Evolutionary conservation across 257 asterid species (phyloP).

Genomic region (Rehmannia glutinosa): DNA sequence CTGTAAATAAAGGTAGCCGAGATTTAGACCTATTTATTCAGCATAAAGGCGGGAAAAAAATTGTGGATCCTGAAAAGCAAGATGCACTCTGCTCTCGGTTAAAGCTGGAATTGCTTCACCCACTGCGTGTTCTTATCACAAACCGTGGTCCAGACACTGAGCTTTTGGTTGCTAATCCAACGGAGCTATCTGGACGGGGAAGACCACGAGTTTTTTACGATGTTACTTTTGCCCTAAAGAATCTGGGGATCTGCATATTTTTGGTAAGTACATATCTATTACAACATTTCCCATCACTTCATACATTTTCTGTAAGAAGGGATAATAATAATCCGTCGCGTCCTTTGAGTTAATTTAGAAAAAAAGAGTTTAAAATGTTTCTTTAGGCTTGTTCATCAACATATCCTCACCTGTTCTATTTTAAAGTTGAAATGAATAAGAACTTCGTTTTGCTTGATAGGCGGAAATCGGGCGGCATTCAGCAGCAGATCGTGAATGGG

Average conservation of each 20-base stretch:
- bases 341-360: too few relatives aligned
- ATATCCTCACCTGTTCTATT: too few relatives aligned
- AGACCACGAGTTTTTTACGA: constrained; percentile 86
- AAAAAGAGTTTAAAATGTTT: too few relatives aligned
- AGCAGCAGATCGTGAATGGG: constrained; percentile 70
- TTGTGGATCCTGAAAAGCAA: constrained; percentile 77
- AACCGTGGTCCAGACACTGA: constrained; percentile 82
- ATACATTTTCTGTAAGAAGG: too few relatives aligned
- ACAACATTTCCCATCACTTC: too few relatives aligned
- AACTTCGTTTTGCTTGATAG: constrained; percentile 29
- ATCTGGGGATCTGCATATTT: constrained; percentile 69
- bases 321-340: too few relatives aligned
- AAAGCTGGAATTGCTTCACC: constrained; percentile 77
- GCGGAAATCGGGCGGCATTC: constrained; percentile 84
- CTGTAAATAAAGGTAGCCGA: constrained; percentile 53
- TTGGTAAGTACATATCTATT: constrained; percentile 53
- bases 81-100: constrained; percentile 57
- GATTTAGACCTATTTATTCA: constrained; percentile 73
- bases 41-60: constrained; percentile 64
- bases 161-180: constrained; percentile 83
- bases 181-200: constrained; percentile 82
- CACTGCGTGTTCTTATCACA: constrained; percentile 66
- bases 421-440: neutral
- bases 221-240: constrained; percentile 63
- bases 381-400: too few relatives aligned